Conservation (phyloP, 768 basidiomycete genomes). For the Heimioporus sp. region DNA sequence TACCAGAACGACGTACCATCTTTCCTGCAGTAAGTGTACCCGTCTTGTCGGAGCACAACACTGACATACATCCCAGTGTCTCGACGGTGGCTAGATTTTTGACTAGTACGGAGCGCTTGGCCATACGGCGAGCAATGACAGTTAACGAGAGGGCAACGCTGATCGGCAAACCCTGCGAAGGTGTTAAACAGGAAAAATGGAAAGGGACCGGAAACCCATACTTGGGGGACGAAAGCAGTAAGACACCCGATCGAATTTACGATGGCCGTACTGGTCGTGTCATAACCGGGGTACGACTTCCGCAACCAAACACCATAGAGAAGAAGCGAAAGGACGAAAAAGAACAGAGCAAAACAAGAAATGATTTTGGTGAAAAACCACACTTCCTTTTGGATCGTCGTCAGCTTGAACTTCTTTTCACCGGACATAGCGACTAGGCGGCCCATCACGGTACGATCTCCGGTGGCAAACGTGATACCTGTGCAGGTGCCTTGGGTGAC, state of each 20-base stretch:
- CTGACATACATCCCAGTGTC: conserved; percentile 49
- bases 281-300: conserved; percentile 29
- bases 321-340: conserved; percentile 40
- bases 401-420: conserved; percentile 42
- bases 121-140: conserved; percentile 45
- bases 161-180: conserved; percentile 33
- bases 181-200: not conserved
- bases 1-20: conserved; percentile 34
- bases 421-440: conserved; percentile 53
- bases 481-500: conserved; percentile 40
- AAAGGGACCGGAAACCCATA: not conserved
- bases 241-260: conserved; percentile 38
- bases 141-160: conserved; percentile 52
- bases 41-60: conserved; percentile 54
- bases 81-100: conserved; percentile 53
- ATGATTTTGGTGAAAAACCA: conserved; percentile 53
- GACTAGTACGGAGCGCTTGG: conserved; percentile 43
- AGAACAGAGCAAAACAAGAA: conserved; percentile 37
- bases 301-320: conserved; percentile 41
- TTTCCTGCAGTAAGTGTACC: conserved; percentile 46
- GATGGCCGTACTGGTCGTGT: conserved; percentile 33
- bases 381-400: conserved; percentile 46
- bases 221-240: conserved; percentile 42
- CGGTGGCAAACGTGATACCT: conserved; percentile 40
- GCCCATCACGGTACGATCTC: conserved; percentile 45